Evolutionary conservation across 148 eudicot species (phyloP).

Genomic region (Diospyros kaki): DNA sequence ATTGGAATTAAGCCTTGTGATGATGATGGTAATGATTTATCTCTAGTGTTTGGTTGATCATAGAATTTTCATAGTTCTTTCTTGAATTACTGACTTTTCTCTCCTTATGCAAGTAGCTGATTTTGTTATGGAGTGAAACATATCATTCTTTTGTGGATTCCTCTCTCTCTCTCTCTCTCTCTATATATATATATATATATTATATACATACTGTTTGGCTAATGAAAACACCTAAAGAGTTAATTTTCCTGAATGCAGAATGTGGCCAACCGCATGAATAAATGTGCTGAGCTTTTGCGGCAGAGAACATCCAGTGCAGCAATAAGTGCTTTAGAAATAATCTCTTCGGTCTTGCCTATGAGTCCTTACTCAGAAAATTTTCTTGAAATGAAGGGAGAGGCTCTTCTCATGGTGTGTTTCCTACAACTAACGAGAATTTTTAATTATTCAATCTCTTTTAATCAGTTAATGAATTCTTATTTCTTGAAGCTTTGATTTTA

Average conservation of each 20-base stretch:
- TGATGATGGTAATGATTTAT: too few species aligned
- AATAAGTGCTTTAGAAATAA: slow-evolving; percentile 42
- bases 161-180: neutral
- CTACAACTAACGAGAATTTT: neutral
- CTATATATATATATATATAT: too few species aligned
- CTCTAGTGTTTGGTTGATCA: neutral
- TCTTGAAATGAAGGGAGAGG: slow-evolving; percentile 82
- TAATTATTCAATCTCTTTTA: neutral
- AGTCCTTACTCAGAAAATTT: slow-evolving; percentile 74
- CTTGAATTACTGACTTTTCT: slow-evolving; percentile 3
- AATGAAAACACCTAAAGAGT: slow-evolving; percentile 9
- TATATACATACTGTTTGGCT: neutral
- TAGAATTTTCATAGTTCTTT: neutral
- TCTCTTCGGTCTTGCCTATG: slow-evolving; percentile 50
- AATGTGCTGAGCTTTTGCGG: slow-evolving; percentile 60
- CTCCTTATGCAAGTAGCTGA: neutral
- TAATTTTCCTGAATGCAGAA: slow-evolving; percentile 41
- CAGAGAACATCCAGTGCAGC: slow-evolving; percentile 56
- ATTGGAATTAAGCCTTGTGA: too few species aligned
- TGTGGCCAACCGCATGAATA: slow-evolving; percentile 43
- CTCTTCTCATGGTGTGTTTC: slow-evolving; percentile 61
- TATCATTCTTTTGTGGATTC: neutral
- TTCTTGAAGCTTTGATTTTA: slow-evolving; percentile 1
- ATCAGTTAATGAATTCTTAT: neutral
- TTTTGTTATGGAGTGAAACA: neutral